A percentile compares a stretch with the other conserved stretches of the same genome.
These are phyloP conservation scores for Phytophthora idaei DNA, from an alignment of 352 stramenopile species.

Conservation along the genomic window DNA sequence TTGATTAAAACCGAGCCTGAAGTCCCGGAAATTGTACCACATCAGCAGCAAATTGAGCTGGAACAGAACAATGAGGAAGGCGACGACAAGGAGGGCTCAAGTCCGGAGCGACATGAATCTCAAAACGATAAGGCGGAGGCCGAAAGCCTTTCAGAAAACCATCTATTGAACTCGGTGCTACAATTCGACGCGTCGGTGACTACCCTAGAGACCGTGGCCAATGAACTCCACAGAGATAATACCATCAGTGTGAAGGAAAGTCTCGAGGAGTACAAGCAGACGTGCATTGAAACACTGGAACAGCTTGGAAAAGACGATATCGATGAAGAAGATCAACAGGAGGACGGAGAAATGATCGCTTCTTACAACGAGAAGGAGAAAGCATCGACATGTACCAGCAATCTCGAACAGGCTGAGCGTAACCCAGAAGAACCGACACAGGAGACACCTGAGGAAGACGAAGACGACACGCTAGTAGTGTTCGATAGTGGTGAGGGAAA, in stretches of 20 bases:
- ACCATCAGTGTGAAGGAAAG: conserved; percentile 4
- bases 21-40: background rate
- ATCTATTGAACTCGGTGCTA: conserved; percentile 19
- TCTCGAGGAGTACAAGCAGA: conserved; percentile 10
- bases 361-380: conserved; percentile 25
- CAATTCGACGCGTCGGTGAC: conserved; percentile 17
- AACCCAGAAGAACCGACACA: conserved; percentile 8
- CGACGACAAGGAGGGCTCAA: conserved; percentile 9
- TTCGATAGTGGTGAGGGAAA: conserved; percentile 36
- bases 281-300: conserved; percentile 5
- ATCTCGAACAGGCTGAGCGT: conserved; percentile 1
- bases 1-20: conserved; percentile 32
- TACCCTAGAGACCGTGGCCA: background rate
- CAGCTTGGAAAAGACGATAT: conserved; percentile 10
- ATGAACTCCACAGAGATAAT: background rate
- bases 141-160: background rate
- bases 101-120: conserved; percentile 1
- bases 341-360: conserved; percentile 23
- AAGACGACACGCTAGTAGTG: conserved; percentile 48
- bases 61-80: conserved; percentile 13
- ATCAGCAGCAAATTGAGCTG: conserved; percentile 27
- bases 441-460: conserved; percentile 4
- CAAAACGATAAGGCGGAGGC: conserved; percentile 1
- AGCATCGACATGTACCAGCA: background rate
- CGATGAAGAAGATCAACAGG: conserved; percentile 11